Percentiles rank a stretch among this genome's conserved stretches.
These are phyloP conservation scores for Trichoderma brevicompactum DNA, from an alignment of 2,329 filamentous ascomycete genomes.

Conservation along the genomic window DNA sequence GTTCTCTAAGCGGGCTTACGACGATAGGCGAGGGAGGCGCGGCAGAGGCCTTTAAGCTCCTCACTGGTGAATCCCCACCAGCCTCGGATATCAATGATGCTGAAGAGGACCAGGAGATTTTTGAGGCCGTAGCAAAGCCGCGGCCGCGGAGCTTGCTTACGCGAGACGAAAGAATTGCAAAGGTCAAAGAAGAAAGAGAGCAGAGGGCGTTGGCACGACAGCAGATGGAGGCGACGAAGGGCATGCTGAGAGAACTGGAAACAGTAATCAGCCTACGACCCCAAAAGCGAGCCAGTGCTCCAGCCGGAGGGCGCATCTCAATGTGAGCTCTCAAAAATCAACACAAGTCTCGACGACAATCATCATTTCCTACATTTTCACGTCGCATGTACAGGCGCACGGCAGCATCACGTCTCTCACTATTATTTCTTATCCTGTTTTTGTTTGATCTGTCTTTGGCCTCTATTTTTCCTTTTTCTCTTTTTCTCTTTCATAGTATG, in stretches of 20 bases:
- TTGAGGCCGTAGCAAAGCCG: constrained; percentile 82
- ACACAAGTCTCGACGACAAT: constrained; percentile 26
- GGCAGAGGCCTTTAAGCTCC: constrained; percentile 70
- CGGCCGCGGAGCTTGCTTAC: constrained; percentile 73
- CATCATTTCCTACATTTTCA: background rate
- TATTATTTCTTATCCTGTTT: background rate
- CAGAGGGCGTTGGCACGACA: constrained; percentile 73
- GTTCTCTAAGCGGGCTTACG: constrained; percentile 70
- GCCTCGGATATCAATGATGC: constrained; percentile 59
- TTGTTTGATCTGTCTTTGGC: constrained; percentile 1
- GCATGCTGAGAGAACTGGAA: constrained; percentile 91
- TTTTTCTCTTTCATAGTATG: constrained; percentile 3
- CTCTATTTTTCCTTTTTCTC: background rate
- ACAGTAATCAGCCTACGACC: constrained; percentile 73
- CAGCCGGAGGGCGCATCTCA: constrained; percentile 45
- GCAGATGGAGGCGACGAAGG: constrained; percentile 78
- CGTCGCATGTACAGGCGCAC: constrained; percentile 25
- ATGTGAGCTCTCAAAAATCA: constrained; percentile 41
- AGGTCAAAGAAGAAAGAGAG: constrained; percentile 85
- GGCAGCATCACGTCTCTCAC: constrained; percentile 10
- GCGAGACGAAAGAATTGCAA: constrained; percentile 83
- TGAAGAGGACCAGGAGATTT: constrained; percentile 77
- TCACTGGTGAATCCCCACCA: constrained; percentile 71
- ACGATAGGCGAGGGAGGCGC: constrained; percentile 60
- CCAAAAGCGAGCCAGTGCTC: constrained; percentile 46